These are phyloP conservation scores for Globisporangium emineosum DNA, from an alignment of 352 stramenopile species.

Conservation along the genomic window DNA sequence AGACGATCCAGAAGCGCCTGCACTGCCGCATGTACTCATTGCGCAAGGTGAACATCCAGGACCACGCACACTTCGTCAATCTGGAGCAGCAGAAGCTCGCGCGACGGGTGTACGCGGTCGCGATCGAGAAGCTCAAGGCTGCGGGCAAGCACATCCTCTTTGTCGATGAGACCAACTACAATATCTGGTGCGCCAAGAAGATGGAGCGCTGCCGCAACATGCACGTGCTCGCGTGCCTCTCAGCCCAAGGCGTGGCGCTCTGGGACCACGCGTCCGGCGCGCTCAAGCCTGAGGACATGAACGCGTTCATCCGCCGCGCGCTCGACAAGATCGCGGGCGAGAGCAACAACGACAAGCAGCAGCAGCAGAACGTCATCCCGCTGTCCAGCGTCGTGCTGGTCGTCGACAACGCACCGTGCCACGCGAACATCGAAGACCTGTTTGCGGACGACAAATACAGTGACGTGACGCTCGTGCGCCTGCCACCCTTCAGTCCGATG, in stretches of 20 bases:
- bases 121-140: neutral
- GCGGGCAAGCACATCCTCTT: constrained; percentile 17
- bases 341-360: neutral
- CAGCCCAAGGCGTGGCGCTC: constrained; percentile 8
- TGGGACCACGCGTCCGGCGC: constrained; percentile 13
- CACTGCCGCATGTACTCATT: constrained; percentile 20
- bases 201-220: constrained; percentile 22
- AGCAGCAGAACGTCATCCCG: neutral
- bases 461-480: constrained; percentile 11
- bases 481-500: constrained; percentile 3
- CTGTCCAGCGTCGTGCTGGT: constrained; percentile 14
- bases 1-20: constrained; percentile 20
- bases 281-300: constrained; percentile 7
- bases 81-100: constrained; percentile 10
- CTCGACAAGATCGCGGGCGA: constrained; percentile 11
- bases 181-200: constrained; percentile 20
- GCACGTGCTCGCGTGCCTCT: constrained; percentile 20
- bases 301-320: constrained; percentile 13
- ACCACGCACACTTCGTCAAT: constrained; percentile 1
- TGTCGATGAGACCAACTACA: constrained; percentile 21
- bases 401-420: constrained; percentile 12
- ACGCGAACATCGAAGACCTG: constrained; percentile 5
- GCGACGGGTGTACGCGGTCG: constrained; percentile 2
- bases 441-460: constrained; percentile 1
- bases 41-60: constrained; percentile 6